Evolutionary conservation across 1,139 yeast species (phyloP).

Genomic region (Yamadazyma spencermartinsiae): DNA sequence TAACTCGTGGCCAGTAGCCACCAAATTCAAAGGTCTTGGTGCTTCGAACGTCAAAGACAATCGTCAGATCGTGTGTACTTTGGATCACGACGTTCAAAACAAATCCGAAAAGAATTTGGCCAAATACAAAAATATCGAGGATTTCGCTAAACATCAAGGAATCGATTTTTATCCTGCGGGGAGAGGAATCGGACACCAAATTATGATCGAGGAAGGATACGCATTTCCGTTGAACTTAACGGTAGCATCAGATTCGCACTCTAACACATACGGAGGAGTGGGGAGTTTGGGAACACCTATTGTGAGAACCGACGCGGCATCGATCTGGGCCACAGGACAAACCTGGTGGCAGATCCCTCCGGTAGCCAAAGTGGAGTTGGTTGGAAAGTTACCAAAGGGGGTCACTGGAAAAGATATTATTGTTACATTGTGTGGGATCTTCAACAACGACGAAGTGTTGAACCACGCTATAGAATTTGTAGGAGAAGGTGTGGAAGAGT

Average conservation of each 20-base stretch:
- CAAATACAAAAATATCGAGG: constrained; percentile 84
- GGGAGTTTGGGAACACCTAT: constrained; percentile 96
- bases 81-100: constrained; percentile 98
- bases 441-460: constrained; percentile 93
- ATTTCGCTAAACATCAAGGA: constrained; percentile 88
- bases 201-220: constrained; percentile 98
- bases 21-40: constrained; percentile 93
- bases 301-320: constrained; percentile 97
- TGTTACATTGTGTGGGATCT: constrained; percentile 91
- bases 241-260: constrained; percentile 97
- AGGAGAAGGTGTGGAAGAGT: constrained; percentile 75
- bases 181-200: constrained; percentile 97
- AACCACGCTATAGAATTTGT: constrained; percentile 97
- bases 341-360: constrained; percentile 99
- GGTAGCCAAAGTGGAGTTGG: constrained; percentile 88
- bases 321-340: constrained; percentile 99
- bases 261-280: constrained; percentile 96
- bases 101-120: constrained; percentile 82
- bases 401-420: constrained; percentile 96
- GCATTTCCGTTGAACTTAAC: constrained; percentile 93
- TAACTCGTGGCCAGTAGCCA: constrained; percentile 98
- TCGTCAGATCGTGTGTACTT: constrained; percentile 89
- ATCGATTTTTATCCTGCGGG: constrained; percentile 98
- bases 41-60: constrained; percentile 81
- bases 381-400: constrained; percentile 79